Evolutionary conservation across 306 rosid genomes (phyloP).

Genomic region (Quercus rubra): DNA sequence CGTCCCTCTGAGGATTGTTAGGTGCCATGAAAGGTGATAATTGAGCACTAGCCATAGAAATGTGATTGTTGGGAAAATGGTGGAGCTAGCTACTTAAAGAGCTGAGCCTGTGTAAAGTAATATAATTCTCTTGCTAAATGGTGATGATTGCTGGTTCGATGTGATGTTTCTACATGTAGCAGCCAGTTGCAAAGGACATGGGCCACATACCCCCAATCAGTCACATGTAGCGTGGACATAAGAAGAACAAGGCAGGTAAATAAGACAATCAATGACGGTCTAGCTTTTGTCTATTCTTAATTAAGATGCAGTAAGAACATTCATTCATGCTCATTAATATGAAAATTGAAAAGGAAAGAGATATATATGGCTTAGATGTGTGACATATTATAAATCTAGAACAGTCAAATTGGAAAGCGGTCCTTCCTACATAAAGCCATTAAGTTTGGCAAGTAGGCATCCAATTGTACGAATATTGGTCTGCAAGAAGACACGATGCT

Average conservation of each 20-base stretch:
- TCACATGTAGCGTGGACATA: background rate
- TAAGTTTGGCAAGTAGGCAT: too few relatives aligned
- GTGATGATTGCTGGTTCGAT: background rate
- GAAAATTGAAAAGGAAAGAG: too few relatives aligned
- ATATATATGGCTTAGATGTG: too few relatives aligned
- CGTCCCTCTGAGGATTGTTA: constrained; percentile 1
- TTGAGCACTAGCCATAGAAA: constrained; percentile 10
- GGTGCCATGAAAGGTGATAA: constrained; percentile 30
- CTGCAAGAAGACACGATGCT: too few relatives aligned
- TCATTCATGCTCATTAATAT: too few relatives aligned
- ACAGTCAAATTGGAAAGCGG: too few relatives aligned
- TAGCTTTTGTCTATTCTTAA: background rate
- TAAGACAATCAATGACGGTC: background rate
- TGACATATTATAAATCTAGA: too few relatives aligned
- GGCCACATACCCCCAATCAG: background rate
- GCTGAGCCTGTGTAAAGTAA: too few relatives aligned
- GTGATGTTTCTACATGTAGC: background rate
- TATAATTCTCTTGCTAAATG: background rate
- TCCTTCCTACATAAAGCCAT: too few relatives aligned
- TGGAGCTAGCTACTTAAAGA: background rate
- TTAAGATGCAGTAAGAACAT: background rate
- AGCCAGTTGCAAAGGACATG: background rate
- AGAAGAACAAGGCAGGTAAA: background rate
- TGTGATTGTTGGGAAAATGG: background rate
- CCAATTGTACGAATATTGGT: too few relatives aligned